Percentiles rank a stretch among this genome's conserved stretches.
Conservation (phyloP, 305 asterid genomes). For the Fraxinus baroniana region DNA sequence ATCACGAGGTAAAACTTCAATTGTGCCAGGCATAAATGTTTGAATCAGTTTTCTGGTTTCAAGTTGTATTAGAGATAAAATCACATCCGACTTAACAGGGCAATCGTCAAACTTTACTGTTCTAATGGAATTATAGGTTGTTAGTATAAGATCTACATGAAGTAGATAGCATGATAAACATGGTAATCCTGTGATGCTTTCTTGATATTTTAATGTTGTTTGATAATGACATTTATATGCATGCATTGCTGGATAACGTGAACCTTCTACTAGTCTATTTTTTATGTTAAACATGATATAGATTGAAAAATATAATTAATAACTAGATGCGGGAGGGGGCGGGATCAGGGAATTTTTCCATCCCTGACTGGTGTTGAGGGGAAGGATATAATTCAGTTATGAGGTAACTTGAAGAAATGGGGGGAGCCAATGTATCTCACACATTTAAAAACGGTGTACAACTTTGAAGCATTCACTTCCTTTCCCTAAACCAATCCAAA, state of each 20-base stretch:
- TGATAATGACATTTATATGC: not conserved
- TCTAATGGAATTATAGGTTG: not conserved
- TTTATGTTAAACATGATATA: not conserved
- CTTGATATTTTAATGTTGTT: constrained; percentile 9
- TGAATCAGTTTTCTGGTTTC: constrained; percentile 1
- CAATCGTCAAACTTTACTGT: not conserved
- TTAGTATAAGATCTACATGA: constrained; percentile 1
- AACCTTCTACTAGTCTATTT: not conserved
- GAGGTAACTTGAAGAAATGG: not conserved
- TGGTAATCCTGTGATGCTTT: constrained; percentile 9
- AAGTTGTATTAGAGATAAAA: not conserved
- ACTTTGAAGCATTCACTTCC: not conserved
- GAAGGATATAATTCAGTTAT: not conserved
- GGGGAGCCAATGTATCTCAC: not conserved
- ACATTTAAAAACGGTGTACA: not conserved
- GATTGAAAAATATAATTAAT: not conserved
- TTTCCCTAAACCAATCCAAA: not conserved
- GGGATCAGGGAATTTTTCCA: not conserved
- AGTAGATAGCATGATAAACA: not conserved
- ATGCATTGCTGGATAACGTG: constrained; percentile 6
- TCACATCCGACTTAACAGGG: constrained; percentile 4
- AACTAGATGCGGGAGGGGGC: not conserved
- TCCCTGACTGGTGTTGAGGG: not conserved
- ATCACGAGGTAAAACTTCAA: constrained; percentile 57
- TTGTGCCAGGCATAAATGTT: not conserved